Evolutionary conservation across 176 grass and related monocot genomes (phyloP).

Genomic region (Bonia amplexicaulis): DNA sequence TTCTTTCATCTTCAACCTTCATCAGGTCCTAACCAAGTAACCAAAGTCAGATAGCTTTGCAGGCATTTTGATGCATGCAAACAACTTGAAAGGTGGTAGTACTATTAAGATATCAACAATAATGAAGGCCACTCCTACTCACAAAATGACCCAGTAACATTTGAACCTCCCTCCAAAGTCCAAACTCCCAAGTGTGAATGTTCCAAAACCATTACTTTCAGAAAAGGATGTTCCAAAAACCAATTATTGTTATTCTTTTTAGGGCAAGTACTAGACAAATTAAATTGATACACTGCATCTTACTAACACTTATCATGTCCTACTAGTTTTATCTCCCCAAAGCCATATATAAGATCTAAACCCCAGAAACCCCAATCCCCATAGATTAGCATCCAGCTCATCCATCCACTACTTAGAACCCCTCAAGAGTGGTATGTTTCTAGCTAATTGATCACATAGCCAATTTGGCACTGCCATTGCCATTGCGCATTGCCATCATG

Average conservation of each 20-base stretch:
- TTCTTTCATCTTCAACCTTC: not conserved
- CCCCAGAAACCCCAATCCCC: slow-evolving; percentile 50
- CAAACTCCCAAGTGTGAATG: slow-evolving; percentile 22
- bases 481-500: slow-evolving; percentile 34
- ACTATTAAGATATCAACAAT: not conserved
- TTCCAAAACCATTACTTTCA: slow-evolving; percentile 27
- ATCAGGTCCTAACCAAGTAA: not conserved
- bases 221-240: slow-evolving; percentile 5
- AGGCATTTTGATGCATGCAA: not conserved
- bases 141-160: not conserved
- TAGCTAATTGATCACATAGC: slow-evolving; percentile 12
- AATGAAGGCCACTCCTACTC: not conserved
- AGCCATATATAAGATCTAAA: slow-evolving; percentile 34
- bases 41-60: not conserved
- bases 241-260: slow-evolving; percentile 15
- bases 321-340: slow-evolving; percentile 28
- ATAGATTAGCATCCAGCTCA: slow-evolving; percentile 50
- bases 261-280: slow-evolving; percentile 7
- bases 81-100: not conserved
- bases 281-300: not conserved
- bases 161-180: slow-evolving; percentile 37
- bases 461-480: not conserved
- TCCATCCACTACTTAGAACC: slow-evolving; percentile 30
- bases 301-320: not conserved
- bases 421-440: slow-evolving; percentile 18